Evolutionary conservation across 2,329 filamentous ascomycete genomes (phyloP), one percentile per base, ranked within the genome.

Genomic region (Xylaria sp.): DNA sequence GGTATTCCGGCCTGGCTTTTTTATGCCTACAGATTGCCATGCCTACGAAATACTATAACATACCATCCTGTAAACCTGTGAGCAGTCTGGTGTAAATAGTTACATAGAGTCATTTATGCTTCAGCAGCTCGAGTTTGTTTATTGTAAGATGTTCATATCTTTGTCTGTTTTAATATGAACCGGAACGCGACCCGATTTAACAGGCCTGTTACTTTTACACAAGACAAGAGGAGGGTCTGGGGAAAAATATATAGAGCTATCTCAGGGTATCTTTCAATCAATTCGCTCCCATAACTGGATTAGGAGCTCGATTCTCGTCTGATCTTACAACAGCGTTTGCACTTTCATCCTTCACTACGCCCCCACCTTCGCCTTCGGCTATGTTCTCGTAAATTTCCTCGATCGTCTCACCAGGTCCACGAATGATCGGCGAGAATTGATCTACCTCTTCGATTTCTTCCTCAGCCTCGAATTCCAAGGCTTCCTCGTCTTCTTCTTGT

Each of bases 401-500:
- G 20, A 80, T 71, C 62, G 69, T 77, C 69, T 79, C 77, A 10
- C 78, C 78, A 2, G 78, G 77, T 5, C 59, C 60, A 12, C 71
- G 73, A 9, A 76, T 62, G 39, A 80, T 73, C 15, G 78, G 78
- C 60, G 78, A 79, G 67, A 80, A 80, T n/a, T 79, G 75, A 0
- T 80, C 78, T 18, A 80, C 78, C 59, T 80, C 78, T 54, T 72
- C 81, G 69, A 75, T 70, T 9, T 79, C 78, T 34, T 74, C 76
- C n/a, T 76, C 76, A 15, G 64, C 71, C 50, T 73, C 74, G 13
- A 69, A 57, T 9, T 79, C 79, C 63, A 78, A 78, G 2, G 75
- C 80, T 51, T 87, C 86, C 71, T 90, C 89, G 41, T 90, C 88
- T 72, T 88, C 89, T 72, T 91, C 89, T 71, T 90, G 86, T 41